phyloP scores from a whole-genome alignment of 2,329 filamentous ascomycete genomes.

The Curvularia sp. region DNA sequence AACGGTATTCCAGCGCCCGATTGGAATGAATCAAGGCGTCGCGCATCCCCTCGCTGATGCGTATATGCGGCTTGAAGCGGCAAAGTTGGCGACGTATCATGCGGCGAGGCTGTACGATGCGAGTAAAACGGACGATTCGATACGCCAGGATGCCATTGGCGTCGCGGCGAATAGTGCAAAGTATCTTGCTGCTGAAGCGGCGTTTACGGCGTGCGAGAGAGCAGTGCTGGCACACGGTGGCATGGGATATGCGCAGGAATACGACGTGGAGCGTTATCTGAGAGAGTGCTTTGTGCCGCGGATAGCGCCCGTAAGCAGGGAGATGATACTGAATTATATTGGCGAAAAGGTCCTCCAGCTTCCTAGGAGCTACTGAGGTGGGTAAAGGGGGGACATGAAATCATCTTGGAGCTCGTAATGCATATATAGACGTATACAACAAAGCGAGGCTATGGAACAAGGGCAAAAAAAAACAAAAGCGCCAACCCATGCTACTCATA shows the following conservation, averaged over 20 bases:
- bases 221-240: slow-evolving; percentile 65
- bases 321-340: slow-evolving; percentile 80
- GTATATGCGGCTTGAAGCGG: slow-evolving; percentile 68
- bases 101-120: slow-evolving; percentile 65
- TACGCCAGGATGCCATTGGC: slow-evolving; percentile 53
- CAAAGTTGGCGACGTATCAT: slow-evolving; percentile 67
- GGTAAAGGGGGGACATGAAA: not conserved
- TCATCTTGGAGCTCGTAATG: not conserved
- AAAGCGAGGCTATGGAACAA: not conserved
- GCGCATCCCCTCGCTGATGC: slow-evolving; percentile 65
- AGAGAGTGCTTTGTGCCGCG: slow-evolving; percentile 66
- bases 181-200: slow-evolving; percentile 66
- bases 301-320: slow-evolving; percentile 66
- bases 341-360: slow-evolving; percentile 71
- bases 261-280: slow-evolving; percentile 67
- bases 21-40: slow-evolving; percentile 67
- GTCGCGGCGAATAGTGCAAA: slow-evolving; percentile 65
- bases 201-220: slow-evolving; percentile 65
- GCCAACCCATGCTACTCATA: slow-evolving; percentile 1
- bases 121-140: slow-evolving; percentile 37
- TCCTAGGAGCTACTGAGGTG: slow-evolving; percentile 68
- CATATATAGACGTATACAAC: not conserved
- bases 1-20: slow-evolving; percentile 63
- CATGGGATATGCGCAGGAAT: slow-evolving; percentile 70
- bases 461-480: not conserved